These are phyloP conservation scores for Fusarium sp. DNA, from an alignment of 2,329 filamentous ascomycete genomes.

Conservation along the genomic window DNA sequence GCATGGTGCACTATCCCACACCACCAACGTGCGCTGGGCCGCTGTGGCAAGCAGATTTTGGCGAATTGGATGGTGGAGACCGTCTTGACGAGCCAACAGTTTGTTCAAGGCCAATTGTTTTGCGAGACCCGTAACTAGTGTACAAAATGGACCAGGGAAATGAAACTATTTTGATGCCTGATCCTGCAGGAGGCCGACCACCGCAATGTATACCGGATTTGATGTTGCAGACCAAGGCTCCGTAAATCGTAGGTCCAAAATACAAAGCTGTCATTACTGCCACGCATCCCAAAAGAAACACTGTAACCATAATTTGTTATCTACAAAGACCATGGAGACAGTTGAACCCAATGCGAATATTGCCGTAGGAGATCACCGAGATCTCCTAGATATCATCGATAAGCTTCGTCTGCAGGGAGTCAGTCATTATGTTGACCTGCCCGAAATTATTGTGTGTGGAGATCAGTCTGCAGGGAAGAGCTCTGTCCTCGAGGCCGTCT, in stretches of 20 bases:
- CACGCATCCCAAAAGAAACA: neutral
- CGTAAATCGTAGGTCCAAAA: neutral
- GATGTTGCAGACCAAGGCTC: neutral
- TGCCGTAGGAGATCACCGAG: neutral
- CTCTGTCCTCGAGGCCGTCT: constrained; percentile 71
- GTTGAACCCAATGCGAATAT: neutral
- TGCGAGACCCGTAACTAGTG: neutral
- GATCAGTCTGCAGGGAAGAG: constrained; percentile 72
- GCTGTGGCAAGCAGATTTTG: neutral
- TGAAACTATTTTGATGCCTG: neutral
- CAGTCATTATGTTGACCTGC: constrained; percentile 50
- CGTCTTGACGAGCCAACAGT: neutral
- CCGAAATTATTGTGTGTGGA: constrained; percentile 64
- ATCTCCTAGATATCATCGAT: constrained; percentile 48
- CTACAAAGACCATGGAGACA: neutral
- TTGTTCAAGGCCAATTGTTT: neutral
- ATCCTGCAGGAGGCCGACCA: neutral
- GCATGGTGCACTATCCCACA: neutral
- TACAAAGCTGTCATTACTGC: neutral
- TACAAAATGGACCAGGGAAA: neutral
- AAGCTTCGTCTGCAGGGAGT: constrained; percentile 48
- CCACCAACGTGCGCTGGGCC: neutral
- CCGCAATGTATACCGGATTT: neutral
- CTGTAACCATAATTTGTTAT: neutral
- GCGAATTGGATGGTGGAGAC: neutral